A percentile compares a stretch with the other conserved stretches of the same genome.
These are phyloP conservation scores for Amborella trichopoda DNA, from an alignment of 164 flowering plant species.

Conservation along the genomic window DNA sequence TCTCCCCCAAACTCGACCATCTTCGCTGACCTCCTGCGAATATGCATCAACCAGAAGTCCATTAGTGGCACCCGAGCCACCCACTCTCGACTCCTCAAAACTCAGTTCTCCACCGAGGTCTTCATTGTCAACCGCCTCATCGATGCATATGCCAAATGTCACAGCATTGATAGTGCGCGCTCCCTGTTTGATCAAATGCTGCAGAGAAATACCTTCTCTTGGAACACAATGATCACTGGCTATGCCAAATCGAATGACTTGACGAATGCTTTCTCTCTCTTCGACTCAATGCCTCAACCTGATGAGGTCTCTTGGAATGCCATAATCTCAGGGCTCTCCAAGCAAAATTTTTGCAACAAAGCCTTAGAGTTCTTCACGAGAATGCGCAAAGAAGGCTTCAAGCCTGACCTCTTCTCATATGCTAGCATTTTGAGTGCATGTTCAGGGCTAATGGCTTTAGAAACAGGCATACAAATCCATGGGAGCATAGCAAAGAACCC, in stretches of 20 bases:
- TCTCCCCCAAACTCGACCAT: constrained; percentile 10
- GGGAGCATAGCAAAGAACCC: constrained; percentile 8
- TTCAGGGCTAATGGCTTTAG: constrained; percentile 9
- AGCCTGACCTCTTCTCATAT: constrained; percentile 11
- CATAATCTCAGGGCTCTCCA: constrained; percentile 16
- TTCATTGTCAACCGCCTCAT: constrained; percentile 17
- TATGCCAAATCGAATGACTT: constrained; percentile 10
- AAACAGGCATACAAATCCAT: constrained; percentile 13
- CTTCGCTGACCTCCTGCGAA: constrained; percentile 11
- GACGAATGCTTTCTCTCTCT: constrained; percentile 7
- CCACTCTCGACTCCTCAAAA: constrained; percentile 15
- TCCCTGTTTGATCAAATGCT: constrained; percentile 13
- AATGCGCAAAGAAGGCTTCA: constrained; percentile 15
- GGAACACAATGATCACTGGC: constrained; percentile 16
- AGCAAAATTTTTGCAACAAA: constrained; percentile 8
- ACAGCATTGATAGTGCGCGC: constrained; percentile 11
- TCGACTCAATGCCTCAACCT: constrained; percentile 10
- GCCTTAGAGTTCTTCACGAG: constrained; percentile 8
- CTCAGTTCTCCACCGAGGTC: constrained; percentile 13
- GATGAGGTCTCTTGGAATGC: constrained; percentile 21
- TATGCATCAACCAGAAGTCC: constrained; percentile 11
- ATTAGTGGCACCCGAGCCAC: constrained; percentile 6
- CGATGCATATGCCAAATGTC: constrained; percentile 14
- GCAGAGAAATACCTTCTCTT: constrained; percentile 13
- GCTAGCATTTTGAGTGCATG: constrained; percentile 16